Conservation (phyloP, 2,329 filamentous ascomycete species). For the Neonectria ditissima region DNA sequence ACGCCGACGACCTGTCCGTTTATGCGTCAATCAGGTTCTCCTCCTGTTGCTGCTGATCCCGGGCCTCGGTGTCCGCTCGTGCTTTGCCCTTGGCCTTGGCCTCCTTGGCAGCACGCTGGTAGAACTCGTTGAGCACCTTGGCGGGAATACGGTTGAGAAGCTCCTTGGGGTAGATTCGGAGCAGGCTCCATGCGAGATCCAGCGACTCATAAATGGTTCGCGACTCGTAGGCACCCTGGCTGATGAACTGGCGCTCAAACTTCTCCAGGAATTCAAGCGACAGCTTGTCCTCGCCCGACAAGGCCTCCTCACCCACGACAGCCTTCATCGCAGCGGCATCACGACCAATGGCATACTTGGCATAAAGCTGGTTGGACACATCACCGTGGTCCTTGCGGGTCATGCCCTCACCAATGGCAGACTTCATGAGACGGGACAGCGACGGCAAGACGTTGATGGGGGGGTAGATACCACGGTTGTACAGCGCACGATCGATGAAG, state of each 20-base stretch:
- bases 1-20: constrained; percentile 36
- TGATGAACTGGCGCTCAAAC: constrained; percentile 96
- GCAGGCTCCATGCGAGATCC: constrained; percentile 94
- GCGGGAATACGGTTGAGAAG: constrained; percentile 93
- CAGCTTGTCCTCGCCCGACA: constrained; percentile 96
- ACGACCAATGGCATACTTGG: constrained; percentile 99
- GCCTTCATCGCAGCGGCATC: constrained; percentile 99
- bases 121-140: constrained; percentile 86
- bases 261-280: constrained; percentile 98
- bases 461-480: constrained; percentile 98
- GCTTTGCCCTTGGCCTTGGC: constrained; percentile 73
- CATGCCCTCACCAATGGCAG: constrained; percentile 96
- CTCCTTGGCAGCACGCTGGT: constrained; percentile 74
- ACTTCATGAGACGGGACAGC: constrained; percentile 99
- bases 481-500: constrained; percentile 90
- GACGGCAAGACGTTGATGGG: constrained; percentile 99
- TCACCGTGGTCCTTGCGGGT: constrained; percentile 97
- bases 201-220: constrained; percentile 93
- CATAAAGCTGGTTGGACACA: constrained; percentile 99
- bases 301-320: constrained; percentile 96
- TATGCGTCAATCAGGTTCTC: constrained; percentile 73
- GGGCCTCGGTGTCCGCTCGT: constrained; percentile 55
- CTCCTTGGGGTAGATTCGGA: constrained; percentile 98
- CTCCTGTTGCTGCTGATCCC: constrained; percentile 59
- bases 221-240: constrained; percentile 91